Evolutionary conservation across 2,329 filamentous ascomycete genomes (phyloP).

Genomic region (Zarea fungicola): DNA sequence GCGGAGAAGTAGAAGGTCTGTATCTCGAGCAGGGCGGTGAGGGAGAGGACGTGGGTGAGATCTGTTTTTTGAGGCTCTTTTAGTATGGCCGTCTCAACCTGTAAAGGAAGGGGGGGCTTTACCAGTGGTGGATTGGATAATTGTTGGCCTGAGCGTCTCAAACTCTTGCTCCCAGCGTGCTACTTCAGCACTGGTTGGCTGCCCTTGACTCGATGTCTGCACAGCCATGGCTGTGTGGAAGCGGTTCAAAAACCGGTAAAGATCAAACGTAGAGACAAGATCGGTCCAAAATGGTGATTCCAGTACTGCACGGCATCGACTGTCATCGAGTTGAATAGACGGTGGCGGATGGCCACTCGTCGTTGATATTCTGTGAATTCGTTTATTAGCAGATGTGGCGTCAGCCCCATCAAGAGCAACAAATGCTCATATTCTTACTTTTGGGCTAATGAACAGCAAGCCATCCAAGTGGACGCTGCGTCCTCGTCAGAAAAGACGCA

Average conservation of each 20-base stretch:
- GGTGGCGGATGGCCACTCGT: conserved; percentile 43
- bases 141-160: conserved; percentile 39
- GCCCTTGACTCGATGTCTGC: conserved; percentile 40
- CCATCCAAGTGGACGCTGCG: conserved; percentile 48
- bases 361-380: conserved; percentile 30
- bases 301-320: conserved; percentile 35
- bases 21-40: conserved; percentile 47
- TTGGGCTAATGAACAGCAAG: conserved; percentile 47
- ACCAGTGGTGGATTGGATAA: conserved; percentile 45
- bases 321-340: conserved; percentile 46
- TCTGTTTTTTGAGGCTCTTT: no score
- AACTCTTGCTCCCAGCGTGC: conserved; percentile 48
- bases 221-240: conserved; percentile 43
- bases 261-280: conserved; percentile 39
- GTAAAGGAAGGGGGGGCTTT: conserved; percentile 10
- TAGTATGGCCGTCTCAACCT: no score
- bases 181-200: conserved; percentile 42
- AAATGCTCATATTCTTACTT: conserved; percentile 27
- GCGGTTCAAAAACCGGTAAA: conserved; percentile 46
- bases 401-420: no score
- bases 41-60: conserved; percentile 42
- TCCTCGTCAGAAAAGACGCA: conserved; percentile 45
- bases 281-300: conserved; percentile 38
- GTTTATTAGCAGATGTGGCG: background rate
- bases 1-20: conserved; percentile 49